Conservation (phyloP, 352 stramenopile genomes). For the Pythium dissotocum region DNA sequence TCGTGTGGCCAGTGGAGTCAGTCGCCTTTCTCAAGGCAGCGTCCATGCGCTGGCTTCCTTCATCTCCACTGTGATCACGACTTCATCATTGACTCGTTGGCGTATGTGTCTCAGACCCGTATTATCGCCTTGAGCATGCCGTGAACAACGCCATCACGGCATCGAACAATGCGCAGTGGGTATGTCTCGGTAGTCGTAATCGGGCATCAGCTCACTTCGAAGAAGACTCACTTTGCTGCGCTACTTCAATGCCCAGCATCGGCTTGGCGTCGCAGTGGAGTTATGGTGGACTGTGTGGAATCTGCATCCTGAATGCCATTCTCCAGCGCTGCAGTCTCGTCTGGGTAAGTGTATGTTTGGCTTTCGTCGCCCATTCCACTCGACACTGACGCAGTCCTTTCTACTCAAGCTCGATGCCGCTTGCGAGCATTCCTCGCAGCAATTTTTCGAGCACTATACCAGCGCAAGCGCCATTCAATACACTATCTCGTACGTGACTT, state of each 20-base stretch:
- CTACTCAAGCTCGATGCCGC: not conserved
- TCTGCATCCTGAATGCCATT: slow-evolving; percentile 13
- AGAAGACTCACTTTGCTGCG: not conserved
- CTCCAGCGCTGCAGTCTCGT: not conserved
- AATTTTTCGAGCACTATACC: not conserved
- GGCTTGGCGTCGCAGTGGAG: not conserved
- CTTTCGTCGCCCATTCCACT: not conserved
- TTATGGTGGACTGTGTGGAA: slow-evolving; percentile 9
- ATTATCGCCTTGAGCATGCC: slow-evolving; percentile 5
- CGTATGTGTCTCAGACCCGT: slow-evolving; percentile 2
- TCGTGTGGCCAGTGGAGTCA: not conserved
- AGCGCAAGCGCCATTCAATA: not conserved
- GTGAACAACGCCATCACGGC: slow-evolving; percentile 8
- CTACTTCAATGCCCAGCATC: not conserved
- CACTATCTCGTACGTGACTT: not conserved
- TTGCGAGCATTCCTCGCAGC: not conserved
- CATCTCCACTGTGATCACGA: not conserved
- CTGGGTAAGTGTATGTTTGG: not conserved
- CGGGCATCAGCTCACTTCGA: not conserved
- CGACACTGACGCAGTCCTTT: not conserved
- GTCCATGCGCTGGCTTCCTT: slow-evolving; percentile 2
- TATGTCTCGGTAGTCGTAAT: slow-evolving; percentile 3
- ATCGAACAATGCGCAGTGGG: not conserved
- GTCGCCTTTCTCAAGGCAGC: not conserved
- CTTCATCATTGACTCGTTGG: not conserved